Percentiles rank a stretch among this genome's conserved stretches.
phyloP scores from a whole-genome alignment of 768 basidiomycete genomes.

The Mycena filopes region DNA sequence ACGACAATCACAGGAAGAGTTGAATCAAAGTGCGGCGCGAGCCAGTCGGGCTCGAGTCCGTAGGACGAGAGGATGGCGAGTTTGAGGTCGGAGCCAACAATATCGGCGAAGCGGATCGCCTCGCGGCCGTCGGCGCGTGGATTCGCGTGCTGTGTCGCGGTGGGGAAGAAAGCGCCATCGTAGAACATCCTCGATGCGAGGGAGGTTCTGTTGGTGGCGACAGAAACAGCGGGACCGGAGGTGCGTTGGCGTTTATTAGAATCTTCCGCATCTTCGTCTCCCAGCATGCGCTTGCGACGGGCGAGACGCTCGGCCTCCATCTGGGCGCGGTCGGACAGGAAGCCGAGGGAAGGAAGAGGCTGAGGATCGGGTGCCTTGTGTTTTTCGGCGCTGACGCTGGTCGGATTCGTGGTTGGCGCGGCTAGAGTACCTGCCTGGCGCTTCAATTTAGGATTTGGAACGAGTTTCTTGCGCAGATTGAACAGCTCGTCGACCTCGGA shows the following conservation, averaged over 20 bases:
- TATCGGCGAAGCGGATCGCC: constrained; percentile 7
- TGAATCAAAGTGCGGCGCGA: constrained; percentile 76
- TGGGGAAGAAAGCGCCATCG: constrained; percentile 25
- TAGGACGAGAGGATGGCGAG: constrained; percentile 86
- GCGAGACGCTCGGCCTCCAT: constrained; percentile 82
- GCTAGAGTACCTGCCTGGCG: neutral
- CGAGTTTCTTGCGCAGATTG: neutral
- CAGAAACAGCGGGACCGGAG: constrained; percentile 34
- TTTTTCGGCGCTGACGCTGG: neutral
- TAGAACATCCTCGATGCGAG: constrained; percentile 43
- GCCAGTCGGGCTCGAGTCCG: constrained; percentile 76
- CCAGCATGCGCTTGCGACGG: constrained; percentile 69
- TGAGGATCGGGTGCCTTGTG: constrained; percentile 1
- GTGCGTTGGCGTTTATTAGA: constrained; percentile 38
- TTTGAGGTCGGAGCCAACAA: constrained; percentile 61
- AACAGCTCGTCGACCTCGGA: neutral
- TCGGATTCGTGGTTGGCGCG: neutral
- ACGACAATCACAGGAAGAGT: constrained; percentile 83
- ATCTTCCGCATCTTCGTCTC: constrained; percentile 41
- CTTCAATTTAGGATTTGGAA: neutral
- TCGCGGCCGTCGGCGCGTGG: constrained; percentile 55
- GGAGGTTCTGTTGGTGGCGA: constrained; percentile 66
- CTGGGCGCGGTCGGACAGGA: constrained; percentile 78
- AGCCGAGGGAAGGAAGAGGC: constrained; percentile 39
- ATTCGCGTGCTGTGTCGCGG: constrained; percentile 61